These are phyloP conservation scores for Hansenula anomala DNA, from an alignment of 1,139 yeast genomes.

Conservation along the genomic window DNA sequence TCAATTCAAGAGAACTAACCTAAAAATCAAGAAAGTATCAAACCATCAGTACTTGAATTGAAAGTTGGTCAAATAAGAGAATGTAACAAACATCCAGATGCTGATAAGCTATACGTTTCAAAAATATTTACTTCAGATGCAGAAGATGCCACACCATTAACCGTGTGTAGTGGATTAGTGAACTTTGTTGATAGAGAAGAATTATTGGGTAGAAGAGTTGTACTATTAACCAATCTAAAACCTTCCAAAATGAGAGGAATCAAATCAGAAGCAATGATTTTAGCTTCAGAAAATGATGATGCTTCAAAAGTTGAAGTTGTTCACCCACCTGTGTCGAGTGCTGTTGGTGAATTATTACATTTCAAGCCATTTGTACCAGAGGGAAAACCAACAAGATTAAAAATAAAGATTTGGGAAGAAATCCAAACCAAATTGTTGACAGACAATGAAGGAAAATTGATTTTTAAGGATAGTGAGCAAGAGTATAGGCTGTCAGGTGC, in stretches of 20 bases:
- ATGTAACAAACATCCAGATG: conserved; percentile 43
- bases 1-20: too few relatives aligned
- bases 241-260: conserved; percentile 65
- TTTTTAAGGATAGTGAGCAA: conserved; percentile 9
- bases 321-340: conserved; percentile 30
- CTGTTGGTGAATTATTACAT: conserved; percentile 23
- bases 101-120: conserved; percentile 51
- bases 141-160: conserved; percentile 21
- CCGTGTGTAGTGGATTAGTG: conserved; percentile 58
- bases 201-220: conserved; percentile 44
- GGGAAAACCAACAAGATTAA: conserved; percentile 7
- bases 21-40: not conserved
- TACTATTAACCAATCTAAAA: conserved; percentile 56
- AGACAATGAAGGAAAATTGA: conserved; percentile 13
- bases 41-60: conserved; percentile 25
- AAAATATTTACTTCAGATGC: conserved; percentile 26
- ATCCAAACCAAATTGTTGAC: conserved; percentile 15
- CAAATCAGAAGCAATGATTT: conserved; percentile 52
- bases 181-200: conserved; percentile 42
- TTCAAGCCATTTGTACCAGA: conserved; percentile 19
- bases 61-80: conserved; percentile 42
- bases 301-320: conserved; percentile 30
- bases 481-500: not conserved
- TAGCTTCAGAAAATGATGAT: conserved; percentile 39
- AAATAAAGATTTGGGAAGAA: conserved; percentile 19